Evolutionary conservation across 805 yeast species (phyloP).

Genomic region (Candida namnaoensis): DNA sequence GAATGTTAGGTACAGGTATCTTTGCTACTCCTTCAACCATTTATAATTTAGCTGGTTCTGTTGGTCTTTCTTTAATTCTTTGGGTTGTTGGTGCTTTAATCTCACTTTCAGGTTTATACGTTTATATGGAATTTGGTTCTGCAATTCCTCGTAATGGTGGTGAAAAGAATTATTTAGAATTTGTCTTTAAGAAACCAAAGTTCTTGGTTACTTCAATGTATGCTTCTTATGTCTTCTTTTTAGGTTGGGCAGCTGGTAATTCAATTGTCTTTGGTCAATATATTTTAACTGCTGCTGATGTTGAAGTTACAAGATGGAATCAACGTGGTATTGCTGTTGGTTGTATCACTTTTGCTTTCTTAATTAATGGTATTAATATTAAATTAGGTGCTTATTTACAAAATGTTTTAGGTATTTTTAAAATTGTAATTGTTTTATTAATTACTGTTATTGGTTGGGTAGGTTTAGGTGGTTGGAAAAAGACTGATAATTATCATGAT

Average conservation of each 20-base stretch:
- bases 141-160: constrained; percentile 80
- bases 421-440: constrained; percentile 60
- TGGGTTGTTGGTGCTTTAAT: constrained; percentile 73
- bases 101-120: constrained; percentile 54
- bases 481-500: constrained; percentile 51
- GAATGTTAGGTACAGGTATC: constrained; percentile 73
- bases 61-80: constrained; percentile 61
- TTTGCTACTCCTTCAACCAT: constrained; percentile 63
- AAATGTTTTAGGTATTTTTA: constrained; percentile 60
- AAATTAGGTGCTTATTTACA: constrained; percentile 62
- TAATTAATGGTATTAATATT: constrained; percentile 52
- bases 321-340: constrained; percentile 72
- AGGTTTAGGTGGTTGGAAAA: constrained; percentile 63
- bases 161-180: constrained; percentile 75
- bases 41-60: constrained; percentile 48
- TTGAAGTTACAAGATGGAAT: constrained; percentile 63
- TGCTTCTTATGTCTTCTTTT: constrained; percentile 62
- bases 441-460: constrained; percentile 79
- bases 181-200: constrained; percentile 57
- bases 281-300: constrained; percentile 65
- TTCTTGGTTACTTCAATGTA: constrained; percentile 58
- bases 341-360: constrained; percentile 61
- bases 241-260: constrained; percentile 85
- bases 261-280: constrained; percentile 76
- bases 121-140: constrained; percentile 75